Base-by-base conservation (phyloP, 2,329 filamentous ascomycete species). In the Scedosporium aurantiacum region DNA sequence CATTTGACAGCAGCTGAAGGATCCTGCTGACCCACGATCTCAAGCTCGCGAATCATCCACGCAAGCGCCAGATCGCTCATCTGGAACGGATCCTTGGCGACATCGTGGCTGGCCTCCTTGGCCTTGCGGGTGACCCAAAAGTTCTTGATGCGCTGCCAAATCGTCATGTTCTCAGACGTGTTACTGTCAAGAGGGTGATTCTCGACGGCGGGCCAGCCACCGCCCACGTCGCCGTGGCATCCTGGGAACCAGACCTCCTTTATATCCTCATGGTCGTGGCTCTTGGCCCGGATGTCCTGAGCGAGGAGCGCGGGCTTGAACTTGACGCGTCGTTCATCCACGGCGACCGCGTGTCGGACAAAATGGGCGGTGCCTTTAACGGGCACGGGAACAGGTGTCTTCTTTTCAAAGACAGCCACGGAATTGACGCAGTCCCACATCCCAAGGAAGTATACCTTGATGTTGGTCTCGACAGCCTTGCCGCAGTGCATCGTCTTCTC, bases 231-330 rank as follows among this genome's bases (percentile, higher is more conserved):
- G 1, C 84, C 89, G 64, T 95, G 90, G 10, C 86, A 85, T 7
- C 90, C 90, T 0, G 89, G 79, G 67, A 94, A 94, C 87, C 87
- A 90, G 0, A 93, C 82, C 67, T 94, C 90, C 63, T 89, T 82
- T 57, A 93, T 87, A 65, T 69, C 63, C 4, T 37, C 75, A 21
- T 56, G 50, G 1, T 66, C 60, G 16, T 69, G 63, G 1, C 68
- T 56, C 1, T 63, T 62, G 23, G 64, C 63, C 3, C 69, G 67
- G 21, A 72, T 71, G 40, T 78, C 76, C 61, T 77, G 75, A 0
- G 73, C 70, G 3, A 81, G 71, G 1, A 82, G 71, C 0, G 78
- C 78, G 0, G 78, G 73, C 66, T 80, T 81, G 73, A 82, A 83
- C 67, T 83, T 82, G 62, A 80, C 75, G 5, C 80, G 77, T 1